A percentile compares a stretch with the other conserved stretches of the same genome.
Evolutionary conservation across 148 eudicot species (phyloP).

Genomic region (Persicaria tinctoria): DNA sequence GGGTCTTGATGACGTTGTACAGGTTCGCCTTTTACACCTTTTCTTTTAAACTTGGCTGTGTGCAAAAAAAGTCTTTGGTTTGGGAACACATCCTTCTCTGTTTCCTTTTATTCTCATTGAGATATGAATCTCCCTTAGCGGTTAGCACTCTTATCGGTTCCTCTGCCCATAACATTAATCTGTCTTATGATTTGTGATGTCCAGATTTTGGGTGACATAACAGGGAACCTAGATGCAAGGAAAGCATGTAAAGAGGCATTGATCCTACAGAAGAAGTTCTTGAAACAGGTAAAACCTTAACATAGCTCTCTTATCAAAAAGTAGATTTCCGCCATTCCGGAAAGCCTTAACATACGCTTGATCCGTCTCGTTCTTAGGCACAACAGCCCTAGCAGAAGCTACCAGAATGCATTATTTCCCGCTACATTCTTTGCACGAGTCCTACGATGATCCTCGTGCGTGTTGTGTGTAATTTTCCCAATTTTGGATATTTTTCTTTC

Average conservation of each 20-base stretch:
- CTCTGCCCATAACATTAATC: neutral
- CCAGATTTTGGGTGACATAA: constrained; percentile 75
- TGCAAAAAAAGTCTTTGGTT: too few relatives aligned
- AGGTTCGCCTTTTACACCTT: constrained; percentile 33
- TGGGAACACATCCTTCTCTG: too few relatives aligned
- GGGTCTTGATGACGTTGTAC: constrained; percentile 84
- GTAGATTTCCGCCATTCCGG: neutral
- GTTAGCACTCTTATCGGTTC: neutral
- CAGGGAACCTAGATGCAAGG: constrained; percentile 74
- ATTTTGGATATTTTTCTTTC: neutral
- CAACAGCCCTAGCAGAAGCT: constrained; percentile 8
- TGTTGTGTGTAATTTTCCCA: neutral
- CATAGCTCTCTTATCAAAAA: neutral
- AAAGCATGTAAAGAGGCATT: constrained; percentile 73
- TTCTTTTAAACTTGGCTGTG: neutral
- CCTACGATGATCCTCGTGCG: neutral
- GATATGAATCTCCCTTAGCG: too few relatives aligned
- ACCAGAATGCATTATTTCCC: neutral
- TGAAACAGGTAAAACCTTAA: constrained; percentile 20
- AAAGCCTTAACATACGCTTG: neutral
- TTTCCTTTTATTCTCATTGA: neutral
- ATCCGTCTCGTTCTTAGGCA: constrained; percentile 1
- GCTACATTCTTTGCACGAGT: neutral
- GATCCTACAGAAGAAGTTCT: constrained; percentile 71
- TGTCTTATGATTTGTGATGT: neutral